Base-by-base conservation (phyloP, 129 eudicot species). In the Ambrosia artemisiifolia region DNA sequence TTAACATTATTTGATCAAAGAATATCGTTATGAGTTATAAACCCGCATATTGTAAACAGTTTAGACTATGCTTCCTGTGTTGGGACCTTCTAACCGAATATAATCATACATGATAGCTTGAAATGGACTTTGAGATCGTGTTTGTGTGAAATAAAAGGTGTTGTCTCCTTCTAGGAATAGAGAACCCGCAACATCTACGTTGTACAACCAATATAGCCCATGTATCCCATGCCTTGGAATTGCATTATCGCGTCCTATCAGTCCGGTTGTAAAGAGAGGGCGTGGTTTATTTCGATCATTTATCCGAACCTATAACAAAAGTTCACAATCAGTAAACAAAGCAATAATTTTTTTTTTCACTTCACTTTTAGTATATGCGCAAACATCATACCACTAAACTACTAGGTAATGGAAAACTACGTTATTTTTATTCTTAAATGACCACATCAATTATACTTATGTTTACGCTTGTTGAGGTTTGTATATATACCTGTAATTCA, bases 181-280 rank as follows among this genome's bases (percentile, higher is more conserved):
- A 42, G 77, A 36, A 19, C 89, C 83, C 12, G 51, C 72, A 51
- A 94, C 75, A 14, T 90, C 91, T n/a, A 94, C 78, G 54, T 33
- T 81, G 76, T 85, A 90, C 42, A 94, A 70, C 98, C 97, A 87
- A 55, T 90, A 94, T 30, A 94, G 77, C 59, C 98, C 98, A 42
- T 94, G 97, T 70, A 87, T 86, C 43, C 97, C 98, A 68, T 94
- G 98, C 62, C 98, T 85, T 10, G 98, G 92, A 55, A 94, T 61
- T 17, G 96, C 83, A 56, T 90, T 94, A 51, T 94, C 99, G 50
- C 93, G 88, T 79, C 99, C 99, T 20, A 94, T 94, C 8, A 86
- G 71, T 42, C 94, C 96, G 2, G 83, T 90, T 48, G 97, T 73
- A 67, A 94, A 94, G 18, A 84, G 44, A n/a, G 99, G 99, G 34